These are phyloP conservation scores for Alternaria metachromatica DNA, from an alignment of 2,329 filamentous ascomycete genomes.

Conservation along the genomic window DNA sequence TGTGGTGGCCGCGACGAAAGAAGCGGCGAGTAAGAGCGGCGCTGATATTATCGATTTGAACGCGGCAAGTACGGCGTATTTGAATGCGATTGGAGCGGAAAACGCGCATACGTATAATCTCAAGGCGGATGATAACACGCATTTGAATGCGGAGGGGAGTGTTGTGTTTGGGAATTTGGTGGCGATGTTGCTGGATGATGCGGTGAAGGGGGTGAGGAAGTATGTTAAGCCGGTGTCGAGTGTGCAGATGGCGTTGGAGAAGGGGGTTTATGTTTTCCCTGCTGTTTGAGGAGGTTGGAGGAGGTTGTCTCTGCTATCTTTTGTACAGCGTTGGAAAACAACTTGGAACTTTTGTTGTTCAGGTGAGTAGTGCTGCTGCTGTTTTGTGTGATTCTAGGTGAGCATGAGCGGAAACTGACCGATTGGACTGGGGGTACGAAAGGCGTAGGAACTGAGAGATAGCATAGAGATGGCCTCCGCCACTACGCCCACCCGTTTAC, in stretches of 20 bases:
- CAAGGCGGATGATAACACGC: slow-evolving; percentile 26
- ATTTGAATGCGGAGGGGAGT: slow-evolving; percentile 28
- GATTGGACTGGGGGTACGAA: no score
- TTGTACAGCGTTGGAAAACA: not conserved
- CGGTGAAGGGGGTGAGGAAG: slow-evolving; percentile 10
- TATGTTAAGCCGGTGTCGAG: slow-evolving; percentile 21
- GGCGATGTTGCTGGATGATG: slow-evolving; percentile 20
- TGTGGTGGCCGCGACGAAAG: slow-evolving; percentile 55
- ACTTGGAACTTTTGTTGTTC: no score
- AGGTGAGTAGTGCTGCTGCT: no score
- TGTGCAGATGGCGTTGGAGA: slow-evolving; percentile 17
- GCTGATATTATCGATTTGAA: slow-evolving; percentile 60
- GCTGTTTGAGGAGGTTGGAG: not conserved
- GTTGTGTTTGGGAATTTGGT: slow-evolving; percentile 34
- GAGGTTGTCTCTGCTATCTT: not conserved
- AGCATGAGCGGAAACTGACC: no score
- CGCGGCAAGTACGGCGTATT: slow-evolving; percentile 56
- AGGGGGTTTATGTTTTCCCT: slow-evolving; percentile 21
- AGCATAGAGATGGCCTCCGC: not conserved
- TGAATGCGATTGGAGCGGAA: slow-evolving; percentile 58
- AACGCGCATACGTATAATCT: slow-evolving; percentile 60
- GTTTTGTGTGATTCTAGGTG: no score
- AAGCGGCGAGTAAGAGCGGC: slow-evolving; percentile 51
- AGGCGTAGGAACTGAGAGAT: not conserved
- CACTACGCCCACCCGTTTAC: not conserved